Conservation (phyloP, 768 basidiomycete species). For the Russula brevipes region DNA sequence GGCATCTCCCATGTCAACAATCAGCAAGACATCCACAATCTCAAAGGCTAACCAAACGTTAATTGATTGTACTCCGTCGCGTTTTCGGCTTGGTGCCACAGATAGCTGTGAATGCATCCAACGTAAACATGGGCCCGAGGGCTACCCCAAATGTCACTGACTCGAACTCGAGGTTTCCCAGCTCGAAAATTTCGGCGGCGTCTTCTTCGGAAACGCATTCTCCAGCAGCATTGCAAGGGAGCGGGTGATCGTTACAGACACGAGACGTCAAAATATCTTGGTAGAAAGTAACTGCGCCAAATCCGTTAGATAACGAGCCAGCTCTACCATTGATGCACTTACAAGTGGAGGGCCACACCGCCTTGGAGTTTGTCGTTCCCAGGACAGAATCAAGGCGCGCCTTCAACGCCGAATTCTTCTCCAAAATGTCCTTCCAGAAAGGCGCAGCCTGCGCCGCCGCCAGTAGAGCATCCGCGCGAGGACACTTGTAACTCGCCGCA, state of each 20-base stretch:
- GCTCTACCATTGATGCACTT: slow-evolving; percentile 22
- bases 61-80: slow-evolving; percentile 40
- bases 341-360: slow-evolving; percentile 44
- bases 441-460: slow-evolving; percentile 40
- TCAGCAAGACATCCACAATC: not conserved
- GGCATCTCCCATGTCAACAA: not conserved
- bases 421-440: slow-evolving; percentile 42
- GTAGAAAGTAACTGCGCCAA: slow-evolving; percentile 40
- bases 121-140: not conserved
- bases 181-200: slow-evolving; percentile 31
- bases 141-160: slow-evolving; percentile 18
- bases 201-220: slow-evolving; percentile 40
- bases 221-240: slow-evolving; percentile 43
- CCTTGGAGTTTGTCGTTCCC: slow-evolving; percentile 35
- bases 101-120: slow-evolving; percentile 34
- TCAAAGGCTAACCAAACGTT: slow-evolving; percentile 35
- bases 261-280: slow-evolving; percentile 46
- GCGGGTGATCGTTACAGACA: slow-evolving; percentile 39
- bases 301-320: not conserved
- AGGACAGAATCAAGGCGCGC: slow-evolving; percentile 34
- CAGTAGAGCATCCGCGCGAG: slow-evolving; percentile 37
- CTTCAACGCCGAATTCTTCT: slow-evolving; percentile 35
- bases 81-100: slow-evolving; percentile 44
- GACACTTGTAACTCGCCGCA: slow-evolving; percentile 40
- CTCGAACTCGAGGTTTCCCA: slow-evolving; percentile 38